phyloP scores from a whole-genome alignment of 169 alveolate genomes.

The Besnoitia besnoiti region DNA sequence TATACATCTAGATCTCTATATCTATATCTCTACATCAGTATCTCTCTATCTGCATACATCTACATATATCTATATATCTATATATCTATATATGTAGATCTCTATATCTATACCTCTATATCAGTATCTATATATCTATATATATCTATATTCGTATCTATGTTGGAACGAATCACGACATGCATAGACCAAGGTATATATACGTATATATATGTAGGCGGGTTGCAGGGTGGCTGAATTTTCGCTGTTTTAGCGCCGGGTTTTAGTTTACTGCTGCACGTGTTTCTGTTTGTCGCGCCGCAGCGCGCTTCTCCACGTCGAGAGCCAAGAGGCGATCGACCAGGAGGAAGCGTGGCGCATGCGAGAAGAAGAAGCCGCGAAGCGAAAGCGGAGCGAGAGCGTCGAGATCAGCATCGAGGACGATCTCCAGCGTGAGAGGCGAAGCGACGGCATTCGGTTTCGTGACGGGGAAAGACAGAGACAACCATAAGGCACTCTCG shows the following conservation, averaged over 20 bases:
- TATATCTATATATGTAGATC: not conserved
- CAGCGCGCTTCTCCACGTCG: conserved; percentile 69
- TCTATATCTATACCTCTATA: not conserved
- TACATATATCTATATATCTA: not conserved
- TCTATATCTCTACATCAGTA: not conserved
- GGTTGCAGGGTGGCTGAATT: too few species aligned
- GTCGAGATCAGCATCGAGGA: conserved; percentile 80
- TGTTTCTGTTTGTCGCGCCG: too few species aligned
- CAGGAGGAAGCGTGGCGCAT: conserved; percentile 81
- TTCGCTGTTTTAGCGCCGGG: too few species aligned
- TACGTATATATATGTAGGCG: not conserved
- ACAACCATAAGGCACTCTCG: too few species aligned
- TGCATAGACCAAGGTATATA: too few species aligned
- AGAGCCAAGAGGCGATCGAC: conserved; percentile 82
- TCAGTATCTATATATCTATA: not conserved
- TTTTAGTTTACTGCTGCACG: too few species aligned
- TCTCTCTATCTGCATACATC: not conserved
- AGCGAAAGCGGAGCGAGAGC: conserved; percentile 68
- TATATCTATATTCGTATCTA: not conserved
- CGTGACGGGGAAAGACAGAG: not conserved
- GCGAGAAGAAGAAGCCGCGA: conserved; percentile 74
- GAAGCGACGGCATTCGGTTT: conserved; percentile 67
- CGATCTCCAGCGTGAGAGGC: conserved; percentile 65
- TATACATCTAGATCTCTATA: not conserved
- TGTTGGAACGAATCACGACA: not conserved